Base-by-base conservation (phyloP, 2,329 filamentous ascomycete genomes). In the Calonectria hawksworthii region DNA sequence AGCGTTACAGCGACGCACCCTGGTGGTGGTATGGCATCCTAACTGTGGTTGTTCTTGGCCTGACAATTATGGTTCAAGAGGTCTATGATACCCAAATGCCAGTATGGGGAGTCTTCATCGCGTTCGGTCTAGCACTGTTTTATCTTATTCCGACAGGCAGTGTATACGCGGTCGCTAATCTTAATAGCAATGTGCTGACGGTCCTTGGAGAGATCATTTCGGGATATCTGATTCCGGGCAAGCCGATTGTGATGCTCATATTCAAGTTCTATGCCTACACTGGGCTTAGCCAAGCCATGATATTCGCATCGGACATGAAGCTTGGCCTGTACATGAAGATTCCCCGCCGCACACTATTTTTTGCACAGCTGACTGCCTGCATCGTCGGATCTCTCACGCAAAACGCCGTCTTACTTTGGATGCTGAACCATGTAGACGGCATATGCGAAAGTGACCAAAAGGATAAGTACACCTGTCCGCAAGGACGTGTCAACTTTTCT, bases 301-400 rank as follows among this genome's bases (percentile, higher is more conserved):
- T 85, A 71, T 89, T 89, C 70, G 83, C 85, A 0, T 83, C 85
- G 54, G 88, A 89, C 75, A 84, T 89, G 85, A 89, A 89, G 77
- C 79, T 89, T 18, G 88, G 83, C 1, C 86, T 88, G 65, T 89
- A 89, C 78, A 82, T 90, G 68, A 89, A 90, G 76, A 86, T 89
- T 32, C 86, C 88, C 0, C 86, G 85, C 0, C 83, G 85, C 4
- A 88, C 86, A 0, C 80, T 87, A 0, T 90, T 90, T 76, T 83
- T 84, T 30, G 87, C 86, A 0, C 88, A 90, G 76, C 83, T 85
- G 0, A 68, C 86, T 1, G 87, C 87, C 23, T 88, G 87, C 1
- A 81, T 89, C 28, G 41, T 77, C 30, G 68, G 71, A 3, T 77
- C 68, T 3, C 44, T 76, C 1, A 72, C 69, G 9, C 75, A 88